Evolutionary conservation across 768 basidiomycete species (phyloP), one percentile per base, ranked within the genome.

Genomic region (Coprinellus micaceus): DNA sequence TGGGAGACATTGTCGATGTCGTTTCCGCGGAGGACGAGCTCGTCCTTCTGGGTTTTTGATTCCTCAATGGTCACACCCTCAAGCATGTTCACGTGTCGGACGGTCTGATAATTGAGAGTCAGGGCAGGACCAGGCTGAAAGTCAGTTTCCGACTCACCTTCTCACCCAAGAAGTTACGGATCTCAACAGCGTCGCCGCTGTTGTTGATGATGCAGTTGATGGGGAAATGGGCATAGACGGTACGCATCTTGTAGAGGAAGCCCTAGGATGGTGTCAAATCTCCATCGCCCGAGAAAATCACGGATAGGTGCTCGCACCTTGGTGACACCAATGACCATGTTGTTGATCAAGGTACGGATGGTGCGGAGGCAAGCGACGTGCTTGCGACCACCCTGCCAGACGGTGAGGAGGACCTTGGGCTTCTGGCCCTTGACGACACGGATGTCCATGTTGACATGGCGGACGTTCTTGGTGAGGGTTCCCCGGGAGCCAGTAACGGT

Each of bases 171-270:
- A 96, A 95, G 76, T 95, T 96, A 61, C 94, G 89, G 72, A 97
- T 96, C 72, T 96, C 94, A 46, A 95, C 74, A 47, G 83, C 72
- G 37, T 67, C 71, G 52, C 90, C 92, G 58, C 72, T 71, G 7
- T 90, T 84, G 71, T 90, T 86, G 66, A 96, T 91, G 71, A 97
- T 96, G 71, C 89, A 88, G 81, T 99, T 99, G 82, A 99, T 97
- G 59, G 97, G 97, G 82, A 99, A 99, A 81, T 99, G 97, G 65
- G 97, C 97, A 69, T 98, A 99, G 52, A 99, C 97, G 25, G 94
- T 83, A 65, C 95, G 92, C 96, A 99, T 98, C 88, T 98, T 99
- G 85, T 99, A 99, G 66, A 86, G 85, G 86, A 98, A 99, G 60
- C 97, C 97, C 95, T 95, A 63, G n/a, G 41, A 52, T 43, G n/a